Evolutionary conservation across 1,284 basidiomycete genomes (phyloP).

Genomic region (Cutaneotrichosporon dermatis): DNA sequence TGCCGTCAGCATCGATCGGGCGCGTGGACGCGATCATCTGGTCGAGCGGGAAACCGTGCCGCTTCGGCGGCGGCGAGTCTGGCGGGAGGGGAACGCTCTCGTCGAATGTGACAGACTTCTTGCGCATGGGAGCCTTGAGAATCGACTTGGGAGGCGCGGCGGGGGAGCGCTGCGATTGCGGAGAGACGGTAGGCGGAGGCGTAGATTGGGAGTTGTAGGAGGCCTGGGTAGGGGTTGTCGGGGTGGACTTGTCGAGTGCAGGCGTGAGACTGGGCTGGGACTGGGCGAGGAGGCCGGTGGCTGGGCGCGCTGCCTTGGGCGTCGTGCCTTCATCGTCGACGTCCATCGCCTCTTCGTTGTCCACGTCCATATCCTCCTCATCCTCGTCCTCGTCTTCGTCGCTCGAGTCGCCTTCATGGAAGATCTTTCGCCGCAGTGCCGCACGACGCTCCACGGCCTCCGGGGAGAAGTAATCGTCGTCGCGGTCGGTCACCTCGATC

Average conservation of each 20-base stretch:
- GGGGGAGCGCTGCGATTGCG: not conserved
- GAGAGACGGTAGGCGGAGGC: not conserved
- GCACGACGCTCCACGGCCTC: slow-evolving; percentile 32
- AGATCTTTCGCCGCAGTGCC: slow-evolving; percentile 28
- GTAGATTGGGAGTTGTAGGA: too few relatives aligned
- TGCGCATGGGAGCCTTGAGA: slow-evolving; percentile 35
- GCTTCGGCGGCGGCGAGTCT: slow-evolving; percentile 23
- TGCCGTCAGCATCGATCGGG: slow-evolving; percentile 10
- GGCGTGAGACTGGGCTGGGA: not conserved
- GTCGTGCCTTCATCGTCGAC: not conserved
- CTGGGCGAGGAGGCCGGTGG: not conserved
- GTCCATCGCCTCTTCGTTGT: not conserved
- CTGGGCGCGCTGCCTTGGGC: not conserved
- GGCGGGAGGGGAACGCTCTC: slow-evolving; percentile 35
- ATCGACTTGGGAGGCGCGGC: slow-evolving; percentile 29
- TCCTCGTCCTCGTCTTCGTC: slow-evolving; percentile 14
- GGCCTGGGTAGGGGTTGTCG: not conserved
- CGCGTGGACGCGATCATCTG: slow-evolving; percentile 2
- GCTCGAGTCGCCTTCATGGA: slow-evolving; percentile 25
- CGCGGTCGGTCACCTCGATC: slow-evolving; percentile 8
- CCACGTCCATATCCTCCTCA: slow-evolving; percentile 8
- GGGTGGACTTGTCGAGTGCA: not conserved
- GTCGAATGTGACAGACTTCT: slow-evolving; percentile 45
- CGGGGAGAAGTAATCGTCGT: slow-evolving; percentile 30
- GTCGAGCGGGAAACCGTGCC: slow-evolving; percentile 28